Evolutionary conservation across 805 yeast species (phyloP), one percentile per base, ranked within the genome.

Genomic region (Metschnikowia amazonensis): DNA sequence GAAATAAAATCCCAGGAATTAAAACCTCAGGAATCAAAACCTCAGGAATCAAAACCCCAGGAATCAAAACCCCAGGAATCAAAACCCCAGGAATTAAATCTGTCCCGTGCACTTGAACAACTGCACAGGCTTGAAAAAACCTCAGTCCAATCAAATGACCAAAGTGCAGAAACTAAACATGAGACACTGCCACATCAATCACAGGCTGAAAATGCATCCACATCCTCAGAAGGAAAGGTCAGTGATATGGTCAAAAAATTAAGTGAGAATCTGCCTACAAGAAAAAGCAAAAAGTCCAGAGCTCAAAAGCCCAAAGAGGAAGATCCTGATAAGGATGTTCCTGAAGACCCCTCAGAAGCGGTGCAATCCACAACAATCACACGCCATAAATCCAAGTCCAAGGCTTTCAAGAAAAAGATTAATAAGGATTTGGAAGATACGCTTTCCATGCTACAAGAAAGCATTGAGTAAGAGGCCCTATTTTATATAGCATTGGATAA

Each of bases 401-500:
- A 68, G 53, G 62, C 60, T 49, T 67, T 69, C 50, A 58, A 63
- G 40, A 49, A 56, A 36, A 65, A 66, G 44, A 53, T 70, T 41
- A 60, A 67, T 49, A 60, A 49, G 34, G 71, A 63, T 28, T 51
- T 70, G 42, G 68, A 70, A 39, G 59, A 60, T 43, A 70, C 76
- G 3, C 49, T 70, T 40, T 63, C 64, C 42, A 68, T 70, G 72
- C 55, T 70, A 31, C 57, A 67, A 50, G 73, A 70, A 47, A 68
- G 67, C 42, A 54, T 68, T 11, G 63, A 60, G 13, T 45, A 42
- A 31, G 10, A 20, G n/a, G n/a, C n/a, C n/a, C n/a, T n/a, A n/a
- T n/a, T n/a, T n/a, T n/a, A n/a, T n/a, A n/a, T n/a, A n/a, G n/a
- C n/a, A n/a, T n/a, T n/a, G n/a, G n/a, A n/a, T n/a, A n/a, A n/a